Evolutionary conservation across 306 rosid genomes (phyloP), one percentile per base, ranked within the genome.

Genomic region (Dalbergia oliveri): DNA sequence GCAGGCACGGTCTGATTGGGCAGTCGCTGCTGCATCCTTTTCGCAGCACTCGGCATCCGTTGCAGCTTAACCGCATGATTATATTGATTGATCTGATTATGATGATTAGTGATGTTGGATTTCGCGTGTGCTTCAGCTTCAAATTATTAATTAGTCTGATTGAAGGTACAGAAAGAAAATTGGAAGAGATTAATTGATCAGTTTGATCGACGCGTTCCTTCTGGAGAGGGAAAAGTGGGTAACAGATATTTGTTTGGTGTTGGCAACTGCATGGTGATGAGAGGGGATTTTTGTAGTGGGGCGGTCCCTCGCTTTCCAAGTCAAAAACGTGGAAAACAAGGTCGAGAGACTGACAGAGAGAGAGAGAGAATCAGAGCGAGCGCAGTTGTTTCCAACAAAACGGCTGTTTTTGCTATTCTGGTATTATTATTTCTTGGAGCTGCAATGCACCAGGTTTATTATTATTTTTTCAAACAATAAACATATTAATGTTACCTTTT

Each of bases 1-100:
- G 75, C 4, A 90, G 89, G 16, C 85, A 88, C 12, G 79, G 80
- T 6, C 92, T 57, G 59, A 90, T 90, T 18, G 91, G 79, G 81
- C 94, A 90, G 41, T 47, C 66, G 0, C 82, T 11, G 14, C 39
- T 72, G 78, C 92, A 90, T 4, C 94, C 94, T 64, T 86, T 84
- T 21, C 94, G 91, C 69, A 90, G 91, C 41, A 88, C 89, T 47
- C 94, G 81, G 67, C 94, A 90, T 0, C 90, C 94, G 33, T 90
- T 87, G 61, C 94, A 90, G 44, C 94, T 90, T 7, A 90, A 51
- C 0, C 94, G 83, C 94, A 90, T 89, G 66, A n/a, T 26, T n/a
- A n/a, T n/a, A n/a, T n/a, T 37, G 41, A 37, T 37, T 26, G 31
- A 26, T 37, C 41, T 37, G 41, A 37, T 37, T 37, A 26, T 26